Conservation (phyloP, 352 stramenopile genomes). For the Pythium vanterpoolii region DNA sequence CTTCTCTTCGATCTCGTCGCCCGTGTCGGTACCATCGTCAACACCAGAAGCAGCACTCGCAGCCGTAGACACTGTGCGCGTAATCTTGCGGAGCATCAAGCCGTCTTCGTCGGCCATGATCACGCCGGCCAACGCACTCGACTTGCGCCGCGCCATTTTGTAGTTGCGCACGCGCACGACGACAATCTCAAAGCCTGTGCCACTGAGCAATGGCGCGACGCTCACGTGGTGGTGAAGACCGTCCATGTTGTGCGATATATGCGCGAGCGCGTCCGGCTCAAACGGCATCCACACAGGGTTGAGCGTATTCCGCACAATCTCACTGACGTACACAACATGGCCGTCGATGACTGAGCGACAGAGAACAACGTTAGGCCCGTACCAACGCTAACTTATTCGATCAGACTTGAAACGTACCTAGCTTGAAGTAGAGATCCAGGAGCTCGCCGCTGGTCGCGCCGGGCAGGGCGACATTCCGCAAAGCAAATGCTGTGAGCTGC, state of each 20-base stretch:
- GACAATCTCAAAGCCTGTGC: slow-evolving; percentile 61
- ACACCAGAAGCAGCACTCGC: no score
- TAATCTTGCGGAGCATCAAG: slow-evolving; percentile 22
- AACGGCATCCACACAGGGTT: slow-evolving; percentile 85
- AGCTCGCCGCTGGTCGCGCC: slow-evolving; percentile 42
- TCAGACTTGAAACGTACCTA: slow-evolving; percentile 61
- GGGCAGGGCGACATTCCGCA: slow-evolving; percentile 70
- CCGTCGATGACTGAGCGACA: slow-evolving; percentile 51
- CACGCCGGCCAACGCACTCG: slow-evolving; percentile 35
- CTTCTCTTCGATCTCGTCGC: background rate
- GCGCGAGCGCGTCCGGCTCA: slow-evolving; percentile 37
- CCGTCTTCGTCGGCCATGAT: slow-evolving; percentile 47
- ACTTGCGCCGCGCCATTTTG: slow-evolving; percentile 48
- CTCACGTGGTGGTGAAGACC: slow-evolving; percentile 27
- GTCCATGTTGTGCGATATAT: slow-evolving; percentile 21
- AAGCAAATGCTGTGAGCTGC: slow-evolving; percentile 72
- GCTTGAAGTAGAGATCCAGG: slow-evolving; percentile 75
- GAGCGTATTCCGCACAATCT: slow-evolving; percentile 62
- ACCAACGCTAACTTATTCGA: background rate
- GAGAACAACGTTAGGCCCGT: background rate
- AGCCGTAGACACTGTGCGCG: background rate
- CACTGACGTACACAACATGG: slow-evolving; percentile 69
- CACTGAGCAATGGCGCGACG: slow-evolving; percentile 37
- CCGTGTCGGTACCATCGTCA: slow-evolving; percentile 12
- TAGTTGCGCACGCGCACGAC: slow-evolving; percentile 61